Evolutionary conservation across 192 early-diverging fungal species (phyloP).

Genomic region (Fimicolochytrium jonesii): DNA sequence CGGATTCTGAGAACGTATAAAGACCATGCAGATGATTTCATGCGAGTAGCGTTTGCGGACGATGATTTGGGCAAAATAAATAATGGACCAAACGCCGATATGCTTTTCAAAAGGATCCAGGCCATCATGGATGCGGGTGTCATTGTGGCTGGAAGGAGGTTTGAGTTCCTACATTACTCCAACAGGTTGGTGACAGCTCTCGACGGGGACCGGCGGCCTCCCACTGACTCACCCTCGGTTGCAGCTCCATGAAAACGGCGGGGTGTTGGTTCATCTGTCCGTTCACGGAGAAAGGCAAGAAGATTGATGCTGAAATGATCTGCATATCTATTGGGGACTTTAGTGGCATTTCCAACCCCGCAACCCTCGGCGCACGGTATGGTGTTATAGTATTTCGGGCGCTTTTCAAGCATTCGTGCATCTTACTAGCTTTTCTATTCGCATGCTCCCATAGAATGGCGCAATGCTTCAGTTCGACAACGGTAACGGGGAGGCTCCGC

Average conservation of each 20-base stretch:
- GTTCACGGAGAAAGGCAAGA: conserved; percentile 38
- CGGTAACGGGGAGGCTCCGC: conserved; percentile 38
- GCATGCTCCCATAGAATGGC: conserved; percentile 48
- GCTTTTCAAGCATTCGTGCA: no score
- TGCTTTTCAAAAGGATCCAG: conserved; percentile 43
- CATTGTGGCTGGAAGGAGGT: conserved; percentile 46
- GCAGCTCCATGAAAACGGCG: conserved; percentile 36
- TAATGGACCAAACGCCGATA: background rate
- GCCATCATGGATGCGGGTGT: conserved; percentile 58
- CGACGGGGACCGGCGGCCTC: background rate
- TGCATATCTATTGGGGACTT: conserved; percentile 71
- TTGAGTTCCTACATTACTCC: conserved; percentile 66
- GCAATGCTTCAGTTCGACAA: conserved; percentile 71
- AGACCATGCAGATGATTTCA: conserved; percentile 49
- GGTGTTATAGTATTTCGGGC: background rate
- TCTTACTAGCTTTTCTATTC: no score
- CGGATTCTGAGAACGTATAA: conserved; percentile 63
- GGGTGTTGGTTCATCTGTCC: conserved; percentile 59
- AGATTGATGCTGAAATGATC: conserved; percentile 47
- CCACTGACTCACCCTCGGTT: no score
- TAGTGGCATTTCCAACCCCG: conserved; percentile 55
- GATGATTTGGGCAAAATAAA: conserved; percentile 45
- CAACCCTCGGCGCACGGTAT: conserved; percentile 61
- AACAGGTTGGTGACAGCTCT: conserved; percentile 42
- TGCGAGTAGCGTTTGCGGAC: conserved; percentile 67